Conservation (phyloP, 1,139 yeast species). For the Geotrichum fermentans region DNA sequence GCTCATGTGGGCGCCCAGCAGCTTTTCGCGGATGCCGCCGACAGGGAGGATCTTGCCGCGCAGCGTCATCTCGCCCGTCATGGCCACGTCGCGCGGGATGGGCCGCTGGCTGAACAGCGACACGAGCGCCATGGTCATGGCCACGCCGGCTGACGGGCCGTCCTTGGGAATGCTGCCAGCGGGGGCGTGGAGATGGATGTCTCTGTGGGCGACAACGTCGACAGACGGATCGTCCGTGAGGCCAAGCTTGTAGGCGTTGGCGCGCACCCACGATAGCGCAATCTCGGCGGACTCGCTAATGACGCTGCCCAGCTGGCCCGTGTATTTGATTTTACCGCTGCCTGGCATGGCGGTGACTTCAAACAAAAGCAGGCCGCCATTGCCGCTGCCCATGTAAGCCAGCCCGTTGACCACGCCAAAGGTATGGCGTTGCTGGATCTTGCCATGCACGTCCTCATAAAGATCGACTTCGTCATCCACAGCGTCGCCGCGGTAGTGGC, state of each 20-base stretch:
- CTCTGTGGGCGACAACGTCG: constrained; percentile 47
- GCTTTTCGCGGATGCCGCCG: constrained; percentile 83
- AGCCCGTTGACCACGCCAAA: constrained; percentile 87
- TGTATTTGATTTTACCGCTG: constrained; percentile 53
- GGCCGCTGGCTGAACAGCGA: constrained; percentile 66
- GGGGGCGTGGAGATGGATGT: constrained; percentile 82
- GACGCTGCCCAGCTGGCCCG: constrained; percentile 82
- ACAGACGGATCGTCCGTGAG: constrained; percentile 37
- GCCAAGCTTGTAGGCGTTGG: constrained; percentile 45
- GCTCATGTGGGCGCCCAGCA: constrained; percentile 77
- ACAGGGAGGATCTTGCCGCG: constrained; percentile 83
- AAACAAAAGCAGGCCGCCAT: constrained; percentile 79
- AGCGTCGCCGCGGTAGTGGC: constrained; percentile 38
- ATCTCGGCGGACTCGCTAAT: constrained; percentile 78
- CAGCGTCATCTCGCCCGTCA: constrained; percentile 91
- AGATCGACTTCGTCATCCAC: constrained; percentile 37
- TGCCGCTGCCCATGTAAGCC: constrained; percentile 83
- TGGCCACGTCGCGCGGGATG: constrained; percentile 66
- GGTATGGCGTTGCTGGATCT: constrained; percentile 38
- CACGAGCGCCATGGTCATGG: constrained; percentile 76
- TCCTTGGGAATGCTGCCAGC: constrained; percentile 85
- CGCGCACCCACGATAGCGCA: constrained; percentile 68
- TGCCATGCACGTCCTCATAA: constrained; percentile 26
- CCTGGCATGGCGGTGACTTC: constrained; percentile 71
- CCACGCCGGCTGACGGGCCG: constrained; percentile 92